A percentile compares a stretch with the other conserved stretches of the same genome.
phyloP scores from a whole-genome alignment of 495 filamentous ascomycete genomes.

The Delitschia confertaspora region DNA sequence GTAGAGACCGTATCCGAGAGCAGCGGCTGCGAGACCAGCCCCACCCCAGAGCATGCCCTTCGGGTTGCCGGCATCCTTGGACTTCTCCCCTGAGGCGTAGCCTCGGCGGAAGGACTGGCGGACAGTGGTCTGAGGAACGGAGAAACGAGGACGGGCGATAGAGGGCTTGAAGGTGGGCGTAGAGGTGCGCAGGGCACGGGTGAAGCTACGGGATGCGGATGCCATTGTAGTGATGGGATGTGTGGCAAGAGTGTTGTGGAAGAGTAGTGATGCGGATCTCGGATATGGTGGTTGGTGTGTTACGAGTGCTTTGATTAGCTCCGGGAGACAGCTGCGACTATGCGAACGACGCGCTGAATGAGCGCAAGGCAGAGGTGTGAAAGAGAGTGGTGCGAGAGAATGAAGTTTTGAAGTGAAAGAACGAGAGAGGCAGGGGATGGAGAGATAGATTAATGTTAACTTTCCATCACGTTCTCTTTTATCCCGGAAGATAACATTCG shows the following conservation, averaged over 20 bases:
- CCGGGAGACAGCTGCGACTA: neutral
- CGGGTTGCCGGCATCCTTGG: slow-evolving; percentile 18
- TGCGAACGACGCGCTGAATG: neutral
- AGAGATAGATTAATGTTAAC: neutral
- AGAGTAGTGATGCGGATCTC: too few species aligned
- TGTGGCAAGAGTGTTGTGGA: neutral
- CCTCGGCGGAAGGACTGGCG: slow-evolving; percentile 19
- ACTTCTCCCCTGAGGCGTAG: slow-evolving; percentile 14
- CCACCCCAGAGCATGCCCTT: slow-evolving; percentile 40
- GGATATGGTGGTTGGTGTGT: too few species aligned
- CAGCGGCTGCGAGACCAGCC: slow-evolving; percentile 51
- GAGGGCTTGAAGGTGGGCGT: slow-evolving; percentile 16
- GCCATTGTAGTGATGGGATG: slow-evolving; percentile 13
- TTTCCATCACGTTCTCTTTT: slow-evolving; percentile 3
- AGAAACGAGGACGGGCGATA: slow-evolving; percentile 15
- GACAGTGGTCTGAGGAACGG: slow-evolving; percentile 10
- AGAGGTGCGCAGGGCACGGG: slow-evolving; percentile 24
- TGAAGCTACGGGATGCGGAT: slow-evolving; percentile 17
- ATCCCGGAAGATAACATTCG: slow-evolving; percentile 8
- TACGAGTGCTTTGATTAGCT: neutral
- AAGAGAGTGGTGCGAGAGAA: neutral
- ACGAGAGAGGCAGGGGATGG: neutral
- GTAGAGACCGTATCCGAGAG: slow-evolving; percentile 62
- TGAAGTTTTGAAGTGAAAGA: neutral
- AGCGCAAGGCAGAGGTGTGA: neutral